Percentiles rank a stretch among this genome's conserved stretches.
These are phyloP conservation scores for Starmerella bombicola DNA, from an alignment of 805 yeast species.

Conservation along the genomic window DNA sequence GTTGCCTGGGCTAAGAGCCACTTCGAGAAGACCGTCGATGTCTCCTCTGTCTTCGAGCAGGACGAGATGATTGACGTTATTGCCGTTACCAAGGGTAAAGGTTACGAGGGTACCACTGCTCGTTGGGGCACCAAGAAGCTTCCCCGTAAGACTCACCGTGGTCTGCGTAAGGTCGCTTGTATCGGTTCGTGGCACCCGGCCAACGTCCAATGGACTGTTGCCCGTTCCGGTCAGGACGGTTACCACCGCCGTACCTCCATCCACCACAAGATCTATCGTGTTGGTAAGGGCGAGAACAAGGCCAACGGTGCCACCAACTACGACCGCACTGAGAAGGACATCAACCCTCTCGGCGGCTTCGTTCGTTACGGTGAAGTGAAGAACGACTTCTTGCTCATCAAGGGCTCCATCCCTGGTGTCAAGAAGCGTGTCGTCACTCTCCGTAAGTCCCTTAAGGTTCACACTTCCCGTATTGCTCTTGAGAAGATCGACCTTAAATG, in stretches of 20 bases:
- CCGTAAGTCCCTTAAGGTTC: constrained; percentile 96
- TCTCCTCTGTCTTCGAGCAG: constrained; percentile 94
- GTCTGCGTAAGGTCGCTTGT: constrained; percentile 99
- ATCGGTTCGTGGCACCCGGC: constrained; percentile 99
- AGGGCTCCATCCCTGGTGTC: constrained; percentile 99
- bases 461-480: constrained; percentile 94
- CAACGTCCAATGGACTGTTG: constrained; percentile 99
- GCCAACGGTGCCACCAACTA: constrained; percentile 89
- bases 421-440: constrained; percentile 98
- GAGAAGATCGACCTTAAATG: constrained; percentile 96
- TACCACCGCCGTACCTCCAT: constrained; percentile 99
- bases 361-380: constrained; percentile 97
- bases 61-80: constrained; percentile 97
- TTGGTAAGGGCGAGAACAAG: constrained; percentile 94
- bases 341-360: constrained; percentile 99
- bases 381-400: constrained; percentile 93
- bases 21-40: constrained; percentile 97
- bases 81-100: constrained; percentile 99
- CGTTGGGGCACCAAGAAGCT: constrained; percentile 99
- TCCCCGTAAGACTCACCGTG: constrained; percentile 99
- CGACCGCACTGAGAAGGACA: constrained; percentile 99
- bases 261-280: constrained; percentile 99
- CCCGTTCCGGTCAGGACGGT: constrained; percentile 99
- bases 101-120: constrained; percentile 99
- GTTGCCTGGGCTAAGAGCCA: constrained; percentile 97